Percentiles rank a stretch among this genome's conserved stretches.
Conservation (phyloP, 2,329 filamentous ascomycete genomes). For the Aspergillus hortae region DNA sequence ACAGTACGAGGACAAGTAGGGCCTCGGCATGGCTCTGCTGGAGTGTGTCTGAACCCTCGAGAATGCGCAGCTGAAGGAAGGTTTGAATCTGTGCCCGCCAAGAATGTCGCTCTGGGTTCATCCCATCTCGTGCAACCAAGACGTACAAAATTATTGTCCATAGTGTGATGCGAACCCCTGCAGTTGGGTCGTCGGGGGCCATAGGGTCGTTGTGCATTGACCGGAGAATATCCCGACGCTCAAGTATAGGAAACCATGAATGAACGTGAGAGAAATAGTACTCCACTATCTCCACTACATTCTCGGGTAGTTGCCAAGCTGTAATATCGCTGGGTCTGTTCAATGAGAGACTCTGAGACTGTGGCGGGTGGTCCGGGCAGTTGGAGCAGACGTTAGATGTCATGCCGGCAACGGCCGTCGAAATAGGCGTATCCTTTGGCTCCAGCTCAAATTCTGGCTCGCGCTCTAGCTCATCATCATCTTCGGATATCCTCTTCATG, state of each 20-base stretch:
- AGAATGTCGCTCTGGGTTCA: neutral
- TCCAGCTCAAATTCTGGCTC: too few species aligned
- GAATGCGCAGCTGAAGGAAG: neutral
- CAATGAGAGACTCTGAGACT: neutral
- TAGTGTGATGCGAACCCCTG: conserved; percentile 10
- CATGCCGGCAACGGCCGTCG: too few species aligned
- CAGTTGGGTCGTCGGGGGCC: too few species aligned
- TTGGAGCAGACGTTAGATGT: too few species aligned
- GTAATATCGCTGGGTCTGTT: neutral
- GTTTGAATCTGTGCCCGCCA: neutral
- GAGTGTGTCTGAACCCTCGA: neutral
- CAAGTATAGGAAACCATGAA: conserved; percentile 67
- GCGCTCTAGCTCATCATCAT: too few species aligned
- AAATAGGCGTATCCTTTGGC: too few species aligned
- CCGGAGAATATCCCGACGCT: conserved; percentile 57
- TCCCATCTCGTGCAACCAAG: neutral
- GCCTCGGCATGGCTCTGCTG: neutral
- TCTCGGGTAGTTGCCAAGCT: neutral
- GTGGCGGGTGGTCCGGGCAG: neutral
- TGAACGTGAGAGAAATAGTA: conserved; percentile 70
- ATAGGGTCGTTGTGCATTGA: conserved; percentile 40
- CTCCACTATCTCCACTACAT: conserved; percentile 52
- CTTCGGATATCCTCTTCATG: too few species aligned
- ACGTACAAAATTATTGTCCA: neutral
- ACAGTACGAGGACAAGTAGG: neutral